These are phyloP conservation scores for Quercus dentata DNA, from an alignment of 306 rosid species.

Conservation along the genomic window DNA sequence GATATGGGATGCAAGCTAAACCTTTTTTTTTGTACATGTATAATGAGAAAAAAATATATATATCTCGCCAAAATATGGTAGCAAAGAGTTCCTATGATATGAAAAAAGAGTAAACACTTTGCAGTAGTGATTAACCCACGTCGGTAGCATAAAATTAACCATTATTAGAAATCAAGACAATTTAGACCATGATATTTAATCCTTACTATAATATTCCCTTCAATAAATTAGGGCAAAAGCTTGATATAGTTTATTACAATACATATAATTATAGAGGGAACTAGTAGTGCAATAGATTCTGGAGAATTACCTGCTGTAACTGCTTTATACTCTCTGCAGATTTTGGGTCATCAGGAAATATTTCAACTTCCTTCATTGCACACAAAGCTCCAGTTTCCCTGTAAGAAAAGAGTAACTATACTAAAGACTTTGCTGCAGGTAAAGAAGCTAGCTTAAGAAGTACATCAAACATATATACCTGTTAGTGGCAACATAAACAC, in stretches of 20 bases:
- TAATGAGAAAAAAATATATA: background rate
- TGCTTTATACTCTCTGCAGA: slow-evolving; percentile 88
- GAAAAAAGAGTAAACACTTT: background rate
- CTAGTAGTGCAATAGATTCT: background rate
- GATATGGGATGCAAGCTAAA: background rate
- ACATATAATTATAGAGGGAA: background rate
- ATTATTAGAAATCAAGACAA: background rate
- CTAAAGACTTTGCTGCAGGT: slow-evolving; percentile 14
- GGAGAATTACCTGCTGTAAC: slow-evolving; percentile 73
- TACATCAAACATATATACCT: slow-evolving; percentile 41
- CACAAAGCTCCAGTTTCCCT: slow-evolving; percentile 96
- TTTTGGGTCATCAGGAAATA: slow-evolving; percentile 86
- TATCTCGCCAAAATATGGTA: background rate
- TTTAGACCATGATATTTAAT: too few relatives aligned
- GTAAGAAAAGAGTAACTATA: background rate
- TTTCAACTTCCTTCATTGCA: slow-evolving; percentile 98
- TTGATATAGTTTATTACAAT: background rate
- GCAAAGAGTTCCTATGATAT: background rate
- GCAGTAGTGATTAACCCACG: background rate
- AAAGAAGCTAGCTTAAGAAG: slow-evolving; percentile 16
- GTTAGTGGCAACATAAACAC: slow-evolving; percentile 90
- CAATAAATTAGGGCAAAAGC: background rate
- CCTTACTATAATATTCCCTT: background rate
- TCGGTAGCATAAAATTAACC: background rate
- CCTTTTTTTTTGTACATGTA: background rate